phyloP scores from a whole-genome alignment of 805 yeast species.

The Saccharomyces paradoxus region DNA sequence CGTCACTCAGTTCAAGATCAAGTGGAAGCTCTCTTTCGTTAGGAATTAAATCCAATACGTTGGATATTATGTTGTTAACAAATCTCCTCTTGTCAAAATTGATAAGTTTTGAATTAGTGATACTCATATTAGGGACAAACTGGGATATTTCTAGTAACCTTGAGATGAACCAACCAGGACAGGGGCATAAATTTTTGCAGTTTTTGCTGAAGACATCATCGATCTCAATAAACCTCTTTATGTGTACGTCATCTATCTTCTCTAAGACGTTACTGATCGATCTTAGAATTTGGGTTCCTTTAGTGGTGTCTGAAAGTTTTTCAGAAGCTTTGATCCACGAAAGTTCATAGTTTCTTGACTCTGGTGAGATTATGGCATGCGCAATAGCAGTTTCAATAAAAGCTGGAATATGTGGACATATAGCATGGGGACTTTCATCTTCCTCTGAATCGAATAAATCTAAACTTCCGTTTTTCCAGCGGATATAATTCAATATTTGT shows the following conservation, averaged over 20 bases:
- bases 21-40: constrained; percentile 5
- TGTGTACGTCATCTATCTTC: constrained; percentile 13
- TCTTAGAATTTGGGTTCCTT: constrained; percentile 18
- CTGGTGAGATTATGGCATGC: constrained; percentile 72
- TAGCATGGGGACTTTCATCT: constrained; percentile 11
- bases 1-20: background rate
- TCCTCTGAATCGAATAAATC: constrained; percentile 38
- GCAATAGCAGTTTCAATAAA: constrained; percentile 73
- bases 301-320: constrained; percentile 10
- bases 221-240: constrained; percentile 27
- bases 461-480: constrained; percentile 56
- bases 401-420: constrained; percentile 61
- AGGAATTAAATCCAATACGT: constrained; percentile 40
- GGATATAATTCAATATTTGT: constrained; percentile 53
- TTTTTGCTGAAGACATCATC: constrained; percentile 29
- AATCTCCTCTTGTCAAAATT: constrained; percentile 82
- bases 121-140: constrained; percentile 70
- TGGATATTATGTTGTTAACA: constrained; percentile 51
- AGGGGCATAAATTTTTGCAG: constrained; percentile 55
- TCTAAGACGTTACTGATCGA: constrained; percentile 23
- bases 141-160: constrained; percentile 69
- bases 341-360: constrained; percentile 58
- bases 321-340: constrained; percentile 60
- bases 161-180: constrained; percentile 86
- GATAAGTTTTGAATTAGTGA: constrained; percentile 53